phyloP scores from a whole-genome alignment of 257 asterid genomes.

The Osmanthus fragrans region DNA sequence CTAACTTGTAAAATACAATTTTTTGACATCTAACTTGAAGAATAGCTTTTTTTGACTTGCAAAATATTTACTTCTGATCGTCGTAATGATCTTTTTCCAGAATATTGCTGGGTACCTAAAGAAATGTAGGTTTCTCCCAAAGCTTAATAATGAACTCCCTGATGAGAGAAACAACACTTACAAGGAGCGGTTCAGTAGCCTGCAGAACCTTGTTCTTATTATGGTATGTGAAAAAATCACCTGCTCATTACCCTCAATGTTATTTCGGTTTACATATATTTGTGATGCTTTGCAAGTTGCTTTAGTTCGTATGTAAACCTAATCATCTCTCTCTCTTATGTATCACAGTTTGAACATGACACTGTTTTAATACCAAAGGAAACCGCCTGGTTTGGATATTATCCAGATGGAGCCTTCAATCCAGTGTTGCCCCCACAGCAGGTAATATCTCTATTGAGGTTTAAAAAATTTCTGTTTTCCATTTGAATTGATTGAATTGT shows the following conservation, averaged over 20 bases:
- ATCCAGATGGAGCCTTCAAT: constrained; percentile 79
- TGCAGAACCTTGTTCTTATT: constrained; percentile 79
- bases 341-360: constrained; percentile 80
- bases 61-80: constrained; percentile 3
- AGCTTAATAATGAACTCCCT: constrained; percentile 88
- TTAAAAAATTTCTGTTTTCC: background rate
- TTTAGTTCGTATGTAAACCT: background rate
- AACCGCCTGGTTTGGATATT: constrained; percentile 95
- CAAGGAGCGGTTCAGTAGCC: constrained; percentile 76
- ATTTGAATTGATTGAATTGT: background rate
- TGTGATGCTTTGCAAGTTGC: background rate
- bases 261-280: background rate
- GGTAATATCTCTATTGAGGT: constrained; percentile 38
- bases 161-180: constrained; percentile 67
- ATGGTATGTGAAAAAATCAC: constrained; percentile 51
- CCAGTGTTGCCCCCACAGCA: constrained; percentile 69
- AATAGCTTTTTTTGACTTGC: background rate
- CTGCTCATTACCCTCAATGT: background rate
- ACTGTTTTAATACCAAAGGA: constrained; percentile 91
- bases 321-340: constrained; percentile 9
- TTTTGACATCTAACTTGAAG: background rate
- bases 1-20: background rate
- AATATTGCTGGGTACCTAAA: constrained; percentile 62
- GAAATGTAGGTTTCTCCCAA: constrained; percentile 86
- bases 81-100: constrained; percentile 35